Base-by-base conservation (phyloP, 176 grass and related monocot species). In the Oryza glaberrima region DNA sequence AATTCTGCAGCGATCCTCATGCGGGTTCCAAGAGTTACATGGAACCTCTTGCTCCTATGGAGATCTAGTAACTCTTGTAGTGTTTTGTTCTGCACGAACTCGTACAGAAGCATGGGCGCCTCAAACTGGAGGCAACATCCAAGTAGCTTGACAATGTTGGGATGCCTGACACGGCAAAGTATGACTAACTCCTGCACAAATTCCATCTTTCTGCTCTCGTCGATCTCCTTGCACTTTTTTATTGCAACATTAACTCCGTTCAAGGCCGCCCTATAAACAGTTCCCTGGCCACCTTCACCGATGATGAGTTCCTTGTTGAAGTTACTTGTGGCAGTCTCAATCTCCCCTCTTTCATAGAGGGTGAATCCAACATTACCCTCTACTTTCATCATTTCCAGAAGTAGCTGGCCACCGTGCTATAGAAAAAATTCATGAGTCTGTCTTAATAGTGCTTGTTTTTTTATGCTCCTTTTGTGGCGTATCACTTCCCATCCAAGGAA, bases 241-340 rank as follows among this genome's bases (percentile, higher is more conserved):
- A 44, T 86, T 13, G 65, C 83, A 4, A 63, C 61, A 7, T 28
- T 30, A 9, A 26, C 68, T 14, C 35, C 41, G 22, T 69, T 30
- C 9, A 88, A 35, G 17, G 75, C 74, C 11, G 78, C 85, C 63
- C 48, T 82, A 38, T 82, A 88, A 7, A 88, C 71, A 1, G 85
- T 88, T 19, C 85, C 85, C 5, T 88, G 69, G 7, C 78, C 85
- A 46, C 85, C 85, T 5, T 67, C 35, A 0, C 85, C 85, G 17
- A 88, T 49, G 54, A 82, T 51, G 3, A 66, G 23, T 2, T 0
- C 56, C 25, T 13, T 35, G 28, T 77, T 68, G 51, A 81, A 88
- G 54, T 82, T 82, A n/a, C 77, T 74, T 3, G 78, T 88, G 20
- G 85, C 70, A 41, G 40, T 41, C 40, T 41, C 0, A 8, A 41